phyloP scores from a whole-genome alignment of 176 grass and related monocot species.

The Oryza brachyantha region DNA sequence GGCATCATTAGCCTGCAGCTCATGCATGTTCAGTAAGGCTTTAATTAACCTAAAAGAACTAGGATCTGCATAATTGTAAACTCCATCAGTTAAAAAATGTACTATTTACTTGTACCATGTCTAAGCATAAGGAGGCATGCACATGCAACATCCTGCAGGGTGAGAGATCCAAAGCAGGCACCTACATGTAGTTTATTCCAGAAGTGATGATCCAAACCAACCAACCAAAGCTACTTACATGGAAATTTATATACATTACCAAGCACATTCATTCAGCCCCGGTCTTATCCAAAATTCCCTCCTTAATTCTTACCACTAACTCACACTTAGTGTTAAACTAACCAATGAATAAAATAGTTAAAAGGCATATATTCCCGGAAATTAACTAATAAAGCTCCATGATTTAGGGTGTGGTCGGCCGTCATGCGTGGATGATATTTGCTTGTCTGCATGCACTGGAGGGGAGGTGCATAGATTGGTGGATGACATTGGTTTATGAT shows the following conservation, averaged over 20 bases:
- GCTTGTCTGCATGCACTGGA: background rate
- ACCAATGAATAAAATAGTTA: background rate
- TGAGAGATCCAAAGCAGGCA: conserved; percentile 29
- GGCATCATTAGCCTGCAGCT: background rate
- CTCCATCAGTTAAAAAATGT: background rate
- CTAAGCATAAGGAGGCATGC: conserved; percentile 23
- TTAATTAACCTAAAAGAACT: conserved; percentile 24
- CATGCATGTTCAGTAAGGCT: background rate
- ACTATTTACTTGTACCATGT: conserved; percentile 25
- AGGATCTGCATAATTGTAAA: conserved; percentile 13
- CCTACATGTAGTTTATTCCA: background rate
- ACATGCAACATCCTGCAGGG: conserved; percentile 32
- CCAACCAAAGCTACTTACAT: background rate
- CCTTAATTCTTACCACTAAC: background rate
- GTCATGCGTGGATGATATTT: background rate
- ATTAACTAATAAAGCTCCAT: background rate
- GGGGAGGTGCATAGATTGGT: background rate
- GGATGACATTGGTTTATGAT: background rate
- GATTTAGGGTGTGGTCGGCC: background rate
- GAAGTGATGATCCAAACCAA: background rate
- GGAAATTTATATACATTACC: background rate
- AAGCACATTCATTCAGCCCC: background rate
- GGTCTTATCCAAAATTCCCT: conserved; percentile 5
- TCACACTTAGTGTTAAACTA: background rate
- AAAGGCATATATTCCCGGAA: background rate